Evolutionary conservation across 257 asterid species (phyloP).

Genomic region (Coffea eugenioides): DNA sequence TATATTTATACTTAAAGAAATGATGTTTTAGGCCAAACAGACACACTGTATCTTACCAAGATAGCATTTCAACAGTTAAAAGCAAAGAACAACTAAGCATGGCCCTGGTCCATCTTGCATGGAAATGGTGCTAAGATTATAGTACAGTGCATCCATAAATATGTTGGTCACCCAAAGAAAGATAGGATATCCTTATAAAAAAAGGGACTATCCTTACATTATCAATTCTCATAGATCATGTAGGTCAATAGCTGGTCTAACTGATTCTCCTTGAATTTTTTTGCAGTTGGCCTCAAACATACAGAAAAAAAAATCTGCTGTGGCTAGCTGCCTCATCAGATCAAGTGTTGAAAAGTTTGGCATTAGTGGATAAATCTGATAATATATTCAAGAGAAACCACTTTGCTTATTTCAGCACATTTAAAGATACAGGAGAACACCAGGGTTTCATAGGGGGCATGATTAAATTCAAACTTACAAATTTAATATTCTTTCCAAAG

Average conservation of each 20-base stretch:
- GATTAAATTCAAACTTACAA: too few species aligned
- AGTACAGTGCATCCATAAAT: background rate
- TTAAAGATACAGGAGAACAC: too few species aligned
- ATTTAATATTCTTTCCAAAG: too few species aligned
- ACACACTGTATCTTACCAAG: background rate
- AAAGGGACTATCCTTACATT: background rate
- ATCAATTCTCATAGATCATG: background rate
- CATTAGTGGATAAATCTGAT: background rate
- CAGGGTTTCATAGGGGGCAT: too few species aligned
- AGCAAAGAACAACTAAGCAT: background rate
- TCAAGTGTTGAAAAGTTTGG: background rate
- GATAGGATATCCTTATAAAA: background rate
- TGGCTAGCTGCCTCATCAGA: background rate
- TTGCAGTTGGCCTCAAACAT: conserved; percentile 5
- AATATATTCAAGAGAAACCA: background rate
- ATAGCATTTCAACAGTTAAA: background rate
- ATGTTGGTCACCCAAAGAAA: background rate
- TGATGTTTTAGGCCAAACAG: background rate
- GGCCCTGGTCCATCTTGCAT: background rate
- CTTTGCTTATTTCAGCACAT: too few species aligned
- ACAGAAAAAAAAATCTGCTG: too few species aligned
- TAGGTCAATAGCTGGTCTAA: background rate
- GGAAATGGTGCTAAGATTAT: background rate
- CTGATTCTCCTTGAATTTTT: too few species aligned
- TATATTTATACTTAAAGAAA: background rate